Base-by-base conservation (phyloP, 495 filamentous ascomycete genomes). In the Stereocaulon alpinum region DNA sequence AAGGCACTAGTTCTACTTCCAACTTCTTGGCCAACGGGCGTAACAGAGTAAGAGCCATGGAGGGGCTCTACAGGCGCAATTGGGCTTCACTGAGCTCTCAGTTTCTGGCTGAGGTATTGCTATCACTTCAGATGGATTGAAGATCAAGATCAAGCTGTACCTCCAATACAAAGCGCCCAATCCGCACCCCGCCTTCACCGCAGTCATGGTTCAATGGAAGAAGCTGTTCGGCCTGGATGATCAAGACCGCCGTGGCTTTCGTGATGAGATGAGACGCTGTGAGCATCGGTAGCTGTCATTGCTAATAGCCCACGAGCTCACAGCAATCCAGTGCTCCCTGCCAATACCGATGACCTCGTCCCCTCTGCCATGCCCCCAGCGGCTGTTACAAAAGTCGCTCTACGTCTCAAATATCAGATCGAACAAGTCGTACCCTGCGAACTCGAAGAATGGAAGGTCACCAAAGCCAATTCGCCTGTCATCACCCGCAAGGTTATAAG, bases 381-480 rank as follows among this genome's bases (percentile, higher is more conserved):
- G 44, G 81, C 87, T 65, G 91, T 96, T 58, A 93, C 92, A 47
- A 89, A 88, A 66, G 77, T 95, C 53, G 91, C 91, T 0, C 80
- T 97, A 22, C 86, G 89, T 47, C 74, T 98, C 61, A 92, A 91
- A 64, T 89, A 94, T 68, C 87, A 96, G 64, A 85, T 98, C 66
- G 91, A 96, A 70, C 80, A 88, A 64, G 83, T 89, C 40, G 81
- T 98, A 12, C 85, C 90, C 2, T 95, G 86, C 73, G 93, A 97
- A 70, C 74, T 97, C 18, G 82, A 91, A 57, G 80, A 86, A 61
- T 73, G 72, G 6, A 73, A 76, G 48, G 75, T 98, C 69, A 92
- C 88, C 6, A 73, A 77, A 48, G 79, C 93, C 18, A 89, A 96
- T 71, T 91, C 87, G 67, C 78, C 80, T 51, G 77, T 98, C 69